Base-by-base conservation (phyloP, 78 protist species). In the Pigoraptor vietnamica region DNA sequence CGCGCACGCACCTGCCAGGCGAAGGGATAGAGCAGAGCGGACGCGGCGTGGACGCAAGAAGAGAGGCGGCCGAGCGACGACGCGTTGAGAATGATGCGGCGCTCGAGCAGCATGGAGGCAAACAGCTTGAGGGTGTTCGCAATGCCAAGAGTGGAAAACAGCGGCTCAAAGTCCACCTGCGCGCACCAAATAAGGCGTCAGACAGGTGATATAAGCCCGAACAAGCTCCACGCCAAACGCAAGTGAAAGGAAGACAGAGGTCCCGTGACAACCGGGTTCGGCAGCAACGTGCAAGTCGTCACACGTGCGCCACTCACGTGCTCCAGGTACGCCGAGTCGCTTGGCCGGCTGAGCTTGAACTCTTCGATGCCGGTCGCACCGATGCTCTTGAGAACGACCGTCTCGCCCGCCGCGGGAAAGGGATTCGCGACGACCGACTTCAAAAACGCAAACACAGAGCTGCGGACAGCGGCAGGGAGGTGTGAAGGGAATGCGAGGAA, bases 1-100 rank as follows among this genome's bases (percentile, higher is more conserved):
- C n/a, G n/a, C n/a, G n/a, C n/a, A n/a, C n/a, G n/a, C n/a, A n/a
- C n/a, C n/a, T 90, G 92, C 92, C 92, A 91, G 10, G 0, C 0
- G 48, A 91, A 82, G 29, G 92, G 92, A 23, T 81, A 25, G 89
- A 91, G 89, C 35, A 86, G 40, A 25, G 81, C 34, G n/a, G 29
- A 10, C 32, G 40, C 40, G 34, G 89, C 88, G 40, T 87, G 89
- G 23, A 38, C 89, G 40, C 29, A 10, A 6, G 40, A 0, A 34
- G 82, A 38, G 1, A 91, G 37, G 34, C 14, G 29, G 14, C 37
- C 21, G 36, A 24, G 25, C 37, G 29, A 36, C 21, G 23, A 0
- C 21, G 82, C 81, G 48, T 14, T 0, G 48, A 91, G 10, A 34
- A 91, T 34, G 37, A 91, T 37, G 29, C 89, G 48, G 25, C 86